A percentile compares a stretch with the other conserved stretches of the same genome.
Conservation (phyloP, 2,329 filamentous ascomycete genomes). For the Emergomyces africanus region DNA sequence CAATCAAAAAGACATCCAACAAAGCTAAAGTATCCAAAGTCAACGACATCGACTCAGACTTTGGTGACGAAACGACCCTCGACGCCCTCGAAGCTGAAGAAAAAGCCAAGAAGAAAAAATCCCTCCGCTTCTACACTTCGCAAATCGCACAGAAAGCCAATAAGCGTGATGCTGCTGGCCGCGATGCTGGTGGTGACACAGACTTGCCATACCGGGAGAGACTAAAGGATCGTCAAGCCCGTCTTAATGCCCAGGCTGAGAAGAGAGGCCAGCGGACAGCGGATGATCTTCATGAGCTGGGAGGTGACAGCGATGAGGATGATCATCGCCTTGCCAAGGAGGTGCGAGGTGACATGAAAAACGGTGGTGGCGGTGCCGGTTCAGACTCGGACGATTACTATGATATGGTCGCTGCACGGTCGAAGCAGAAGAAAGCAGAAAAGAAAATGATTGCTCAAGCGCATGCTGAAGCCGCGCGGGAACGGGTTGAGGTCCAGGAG, state of each 20-base stretch:
- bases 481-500: slow-evolving; percentile 52
- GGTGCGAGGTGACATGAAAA: slow-evolving; percentile 22
- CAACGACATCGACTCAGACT: slow-evolving; percentile 70
- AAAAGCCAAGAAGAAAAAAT: slow-evolving; percentile 83
- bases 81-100: slow-evolving; percentile 69
- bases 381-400: slow-evolving; percentile 55
- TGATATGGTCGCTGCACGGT: slow-evolving; percentile 61
- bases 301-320: slow-evolving; percentile 56
- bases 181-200: slow-evolving; percentile 47
- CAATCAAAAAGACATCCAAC: slow-evolving; percentile 33
- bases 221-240: slow-evolving; percentile 68
- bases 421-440: slow-evolving; percentile 48
- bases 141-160: slow-evolving; percentile 93
- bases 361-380: slow-evolving; percentile 15
- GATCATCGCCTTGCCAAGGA: slow-evolving; percentile 43
- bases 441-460: slow-evolving; percentile 57
- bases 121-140: slow-evolving; percentile 91
- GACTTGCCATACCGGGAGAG: slow-evolving; percentile 74
- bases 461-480: slow-evolving; percentile 40
- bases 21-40: slow-evolving; percentile 21
- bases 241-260: slow-evolving; percentile 81
- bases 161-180: slow-evolving; percentile 52
- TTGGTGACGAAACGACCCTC: slow-evolving; percentile 77
- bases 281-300: slow-evolving; percentile 53
- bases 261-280: slow-evolving; percentile 57